These are phyloP conservation scores for Russula abietina DNA, from an alignment of 768 basidiomycete species.

Conservation along the genomic window DNA sequence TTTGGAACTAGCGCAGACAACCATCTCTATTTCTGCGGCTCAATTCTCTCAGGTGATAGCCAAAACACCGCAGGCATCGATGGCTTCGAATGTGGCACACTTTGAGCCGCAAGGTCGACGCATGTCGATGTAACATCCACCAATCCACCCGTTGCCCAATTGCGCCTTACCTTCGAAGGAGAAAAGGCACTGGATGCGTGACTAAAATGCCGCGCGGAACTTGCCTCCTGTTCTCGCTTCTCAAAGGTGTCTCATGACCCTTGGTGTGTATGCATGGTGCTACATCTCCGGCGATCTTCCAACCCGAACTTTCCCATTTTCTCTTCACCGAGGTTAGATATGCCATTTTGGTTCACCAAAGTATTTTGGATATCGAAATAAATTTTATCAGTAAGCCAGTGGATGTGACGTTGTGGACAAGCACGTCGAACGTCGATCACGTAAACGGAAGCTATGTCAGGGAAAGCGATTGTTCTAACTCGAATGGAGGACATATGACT, in stretches of 20 bases:
- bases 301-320: background rate
- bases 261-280: background rate
- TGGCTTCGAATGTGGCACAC: conserved; percentile 15
- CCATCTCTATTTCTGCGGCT: background rate
- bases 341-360: background rate
- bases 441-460: conserved; percentile 3
- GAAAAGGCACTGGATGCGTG: background rate
- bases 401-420: background rate
- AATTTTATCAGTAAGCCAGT: background rate
- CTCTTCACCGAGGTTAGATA: conserved; percentile 1
- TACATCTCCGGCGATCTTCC: background rate
- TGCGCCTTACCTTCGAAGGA: background rate
- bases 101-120: conserved; percentile 11
- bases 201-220: conserved; percentile 10
- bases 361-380: conserved; percentile 3
- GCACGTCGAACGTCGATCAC: conserved; percentile 6
- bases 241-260: conserved; percentile 16
- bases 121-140: conserved; percentile 2
- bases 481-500: background rate
- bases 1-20: background rate
- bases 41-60: background rate
- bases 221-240: background rate
- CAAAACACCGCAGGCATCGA: conserved; percentile 10
- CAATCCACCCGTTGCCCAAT: background rate
- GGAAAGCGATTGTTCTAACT: conserved; percentile 8